Evolutionary conservation across 2,329 filamentous ascomycete species (phyloP), one percentile per base, ranked within the genome.

Genomic region (Myriosclerotinia scirpicola): DNA sequence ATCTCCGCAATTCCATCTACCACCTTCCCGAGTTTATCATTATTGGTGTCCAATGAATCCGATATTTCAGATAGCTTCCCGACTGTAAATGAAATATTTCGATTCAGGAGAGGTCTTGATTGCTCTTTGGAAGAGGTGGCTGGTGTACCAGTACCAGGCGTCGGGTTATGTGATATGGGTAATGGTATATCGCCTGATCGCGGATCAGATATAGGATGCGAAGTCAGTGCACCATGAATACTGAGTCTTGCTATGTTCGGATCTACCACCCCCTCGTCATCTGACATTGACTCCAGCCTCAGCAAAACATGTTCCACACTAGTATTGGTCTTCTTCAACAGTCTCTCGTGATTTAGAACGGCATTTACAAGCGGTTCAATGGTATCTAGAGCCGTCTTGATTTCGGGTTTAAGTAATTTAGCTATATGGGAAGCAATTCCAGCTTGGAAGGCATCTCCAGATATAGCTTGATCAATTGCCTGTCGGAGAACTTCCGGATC

Each of bases 301-400:
- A 67, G 48, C 56, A 76, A 64, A 30, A 76, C 66, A 68, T 74
- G 68, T 53, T 76, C 75, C 64, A 76, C 72, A 54, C 74, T 75
- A 26, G 58, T 67, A 62, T 75, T 76, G 26, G 74, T 75, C 66
- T 75, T 74, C 65, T 74, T 66, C 50, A 76, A 64, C 11, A 76
- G 67, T 15, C 75, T 50, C 58, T 76, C 74, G 67, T 76, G 75
- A 4, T 69, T 66, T 55, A 75, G 75, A n/a, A 76, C 75, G 4
- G 74, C 72, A 67, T 76, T 74, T 20, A 76, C 74, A 36, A 76
- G 68, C 12, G 75, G 75, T 44, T 76, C 74, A 38, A 76, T 71
- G 2, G 74, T 76, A 65, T 76, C 75, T 12, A 76, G 66, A 14
- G 75, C 75, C 36, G 69, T 68, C 61, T 74, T 75, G 44, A 76